Conservation (phyloP, 1,284 basidiomycete genomes). For the Tylopilus orsonianus region DNA sequence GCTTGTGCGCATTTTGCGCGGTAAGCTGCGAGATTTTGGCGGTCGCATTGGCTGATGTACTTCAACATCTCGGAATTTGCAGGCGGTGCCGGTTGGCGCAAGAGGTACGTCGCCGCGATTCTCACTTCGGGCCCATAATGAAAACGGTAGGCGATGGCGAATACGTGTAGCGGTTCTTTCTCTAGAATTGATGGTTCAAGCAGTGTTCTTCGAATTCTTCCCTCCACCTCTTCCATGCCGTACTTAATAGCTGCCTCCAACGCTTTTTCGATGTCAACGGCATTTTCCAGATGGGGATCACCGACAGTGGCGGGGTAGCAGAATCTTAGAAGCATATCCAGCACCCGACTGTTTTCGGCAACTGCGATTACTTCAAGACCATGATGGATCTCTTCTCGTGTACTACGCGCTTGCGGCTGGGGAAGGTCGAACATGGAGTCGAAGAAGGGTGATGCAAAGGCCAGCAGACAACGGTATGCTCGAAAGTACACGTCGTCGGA, state of each 20-base stretch:
- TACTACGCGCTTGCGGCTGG: constrained; percentile 13
- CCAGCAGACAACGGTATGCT: constrained; percentile 36
- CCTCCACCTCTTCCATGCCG: constrained; percentile 35
- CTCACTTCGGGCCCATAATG: constrained; percentile 27
- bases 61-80: neutral
- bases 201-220: constrained; percentile 21
- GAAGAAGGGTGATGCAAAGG: constrained; percentile 39
- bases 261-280: constrained; percentile 25
- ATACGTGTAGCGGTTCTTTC: constrained; percentile 35
- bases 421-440: constrained; percentile 39
- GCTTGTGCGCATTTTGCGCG: constrained; percentile 23
- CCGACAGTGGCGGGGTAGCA: constrained; percentile 38
- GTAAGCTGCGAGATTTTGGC: constrained; percentile 21
- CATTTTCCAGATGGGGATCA: constrained; percentile 11
- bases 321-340: constrained; percentile 38
- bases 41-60: constrained; percentile 15
- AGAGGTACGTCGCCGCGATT: constrained; percentile 20
- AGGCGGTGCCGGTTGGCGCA: constrained; percentile 15
- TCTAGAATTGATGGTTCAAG: constrained; percentile 25
- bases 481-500: constrained; percentile 39
- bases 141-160: constrained; percentile 36
- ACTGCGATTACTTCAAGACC: constrained; percentile 34
- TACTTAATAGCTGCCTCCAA: constrained; percentile 39
- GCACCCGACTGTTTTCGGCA: constrained; percentile 33
- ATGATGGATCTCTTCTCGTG: constrained; percentile 13